These are phyloP conservation scores for Nicotiana undulata DNA, from an alignment of 257 asterid species.

Conservation along the genomic window DNA sequence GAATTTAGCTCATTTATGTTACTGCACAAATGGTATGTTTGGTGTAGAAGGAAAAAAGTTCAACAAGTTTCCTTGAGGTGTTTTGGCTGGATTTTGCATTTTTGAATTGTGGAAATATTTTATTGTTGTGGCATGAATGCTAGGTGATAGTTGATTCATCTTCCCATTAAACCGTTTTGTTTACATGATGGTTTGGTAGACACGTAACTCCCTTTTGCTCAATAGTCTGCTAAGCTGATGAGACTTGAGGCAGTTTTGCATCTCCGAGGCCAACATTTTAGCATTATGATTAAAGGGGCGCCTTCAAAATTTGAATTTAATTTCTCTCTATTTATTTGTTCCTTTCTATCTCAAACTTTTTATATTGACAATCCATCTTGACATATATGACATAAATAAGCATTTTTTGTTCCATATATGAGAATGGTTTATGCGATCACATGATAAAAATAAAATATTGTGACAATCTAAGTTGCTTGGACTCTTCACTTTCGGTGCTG, in stretches of 20 bases:
- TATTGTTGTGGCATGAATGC: neutral
- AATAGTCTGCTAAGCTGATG: neutral
- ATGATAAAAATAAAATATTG: neutral
- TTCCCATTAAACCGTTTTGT: neutral
- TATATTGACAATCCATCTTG: neutral
- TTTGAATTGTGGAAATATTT: neutral
- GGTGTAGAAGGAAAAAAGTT: neutral
- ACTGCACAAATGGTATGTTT: neutral
- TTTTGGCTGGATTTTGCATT: slow-evolving; percentile 1
- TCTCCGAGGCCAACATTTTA: neutral
- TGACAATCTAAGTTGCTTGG: neutral
- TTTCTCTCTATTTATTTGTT: too few relatives aligned
- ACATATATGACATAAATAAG: neutral
- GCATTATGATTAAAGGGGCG: neutral
- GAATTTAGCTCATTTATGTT: neutral
- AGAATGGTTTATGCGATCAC: neutral
- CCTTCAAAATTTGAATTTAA: neutral
- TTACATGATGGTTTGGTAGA: neutral
- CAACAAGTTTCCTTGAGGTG: neutral
- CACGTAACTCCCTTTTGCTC: neutral
- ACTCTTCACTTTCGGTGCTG: too few relatives aligned
- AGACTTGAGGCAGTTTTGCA: neutral
- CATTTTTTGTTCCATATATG: neutral
- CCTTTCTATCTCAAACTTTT: too few relatives aligned
- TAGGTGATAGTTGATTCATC: neutral